Evolutionary conservation across 2,329 filamentous ascomycete species (phyloP).

Genomic region (Cercospora beticola): DNA sequence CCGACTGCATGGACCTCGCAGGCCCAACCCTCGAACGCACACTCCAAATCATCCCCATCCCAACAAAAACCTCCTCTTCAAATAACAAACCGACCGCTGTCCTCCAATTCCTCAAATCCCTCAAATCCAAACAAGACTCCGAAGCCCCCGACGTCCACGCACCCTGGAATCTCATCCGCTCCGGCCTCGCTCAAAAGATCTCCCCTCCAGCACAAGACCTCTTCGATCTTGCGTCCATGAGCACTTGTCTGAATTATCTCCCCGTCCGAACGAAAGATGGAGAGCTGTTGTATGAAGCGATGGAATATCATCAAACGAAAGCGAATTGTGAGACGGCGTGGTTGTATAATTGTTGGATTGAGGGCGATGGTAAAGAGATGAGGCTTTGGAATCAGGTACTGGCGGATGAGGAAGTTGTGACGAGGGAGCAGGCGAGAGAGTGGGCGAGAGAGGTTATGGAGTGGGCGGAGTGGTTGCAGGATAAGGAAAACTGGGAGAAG

Average conservation of each 20-base stretch:
- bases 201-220: neutral
- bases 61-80: neutral
- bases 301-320: conserved; percentile 7
- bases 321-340: conserved; percentile 9
- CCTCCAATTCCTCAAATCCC: neutral
- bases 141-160: conserved; percentile 3
- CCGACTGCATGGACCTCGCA: conserved; percentile 9
- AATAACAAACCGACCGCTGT: neutral
- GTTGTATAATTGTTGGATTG: conserved; percentile 10
- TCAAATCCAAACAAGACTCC: conserved; percentile 5
- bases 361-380: neutral
- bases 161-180: neutral
- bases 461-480: neutral
- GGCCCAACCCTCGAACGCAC: conserved; percentile 2
- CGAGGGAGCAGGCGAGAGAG: neutral
- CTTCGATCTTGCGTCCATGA: neutral
- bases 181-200: neutral
- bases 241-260: conserved; percentile 1
- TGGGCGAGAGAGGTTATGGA: neutral
- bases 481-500: neutral
- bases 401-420: neutral
- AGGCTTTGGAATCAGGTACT: neutral
- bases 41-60: neutral
- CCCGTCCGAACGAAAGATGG: conserved; percentile 3
- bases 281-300: neutral